phyloP scores from a whole-genome alignment of 805 yeast species.

The Yarrowia sp. region DNA sequence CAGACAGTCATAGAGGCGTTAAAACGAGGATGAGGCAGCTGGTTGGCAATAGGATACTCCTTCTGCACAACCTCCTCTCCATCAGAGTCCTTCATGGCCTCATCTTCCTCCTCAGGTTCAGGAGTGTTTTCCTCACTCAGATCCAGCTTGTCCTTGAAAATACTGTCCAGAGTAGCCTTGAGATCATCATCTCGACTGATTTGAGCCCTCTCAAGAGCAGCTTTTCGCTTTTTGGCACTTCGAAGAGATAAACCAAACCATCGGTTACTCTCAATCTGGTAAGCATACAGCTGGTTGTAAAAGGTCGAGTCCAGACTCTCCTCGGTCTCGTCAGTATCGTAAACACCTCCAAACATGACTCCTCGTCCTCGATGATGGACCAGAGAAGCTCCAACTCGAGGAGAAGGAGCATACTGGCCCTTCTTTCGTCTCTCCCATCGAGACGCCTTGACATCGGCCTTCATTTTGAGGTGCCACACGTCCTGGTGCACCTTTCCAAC shows the following conservation, averaged over 20 bases:
- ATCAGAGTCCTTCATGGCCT: conserved; percentile 39
- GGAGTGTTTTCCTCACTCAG: conserved; percentile 43
- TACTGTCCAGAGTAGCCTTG: conserved; percentile 67
- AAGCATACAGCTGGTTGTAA: conserved; percentile 75
- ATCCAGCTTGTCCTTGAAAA: conserved; percentile 38
- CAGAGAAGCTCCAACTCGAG: conserved; percentile 93
- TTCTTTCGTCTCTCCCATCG: conserved; percentile 89
- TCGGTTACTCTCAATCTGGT: conserved; percentile 80
- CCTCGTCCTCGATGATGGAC: conserved; percentile 89
- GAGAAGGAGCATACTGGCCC: conserved; percentile 86
- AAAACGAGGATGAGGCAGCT: conserved; percentile 84
- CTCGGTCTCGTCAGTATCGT: conserved; percentile 91
- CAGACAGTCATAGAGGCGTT: conserved; percentile 82
- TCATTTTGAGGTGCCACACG: conserved; percentile 85
- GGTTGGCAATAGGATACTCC: conserved; percentile 56
- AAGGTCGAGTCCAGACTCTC: conserved; percentile 83
- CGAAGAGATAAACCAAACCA: conserved; percentile 77
- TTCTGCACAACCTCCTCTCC: conserved; percentile 43
- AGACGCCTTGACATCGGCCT: conserved; percentile 68
- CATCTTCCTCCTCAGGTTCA: conserved; percentile 37
- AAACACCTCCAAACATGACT: conserved; percentile 91
- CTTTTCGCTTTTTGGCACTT: conserved; percentile 50
- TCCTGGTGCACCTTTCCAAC: conserved; percentile 88
- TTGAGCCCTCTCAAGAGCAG: conserved; percentile 43
- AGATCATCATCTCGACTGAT: conserved; percentile 65